Percentiles rank a stretch among this genome's conserved stretches.
phyloP scores from a whole-genome alignment of 495 filamentous ascomycete species.

The Penicillium diatomitis region DNA sequence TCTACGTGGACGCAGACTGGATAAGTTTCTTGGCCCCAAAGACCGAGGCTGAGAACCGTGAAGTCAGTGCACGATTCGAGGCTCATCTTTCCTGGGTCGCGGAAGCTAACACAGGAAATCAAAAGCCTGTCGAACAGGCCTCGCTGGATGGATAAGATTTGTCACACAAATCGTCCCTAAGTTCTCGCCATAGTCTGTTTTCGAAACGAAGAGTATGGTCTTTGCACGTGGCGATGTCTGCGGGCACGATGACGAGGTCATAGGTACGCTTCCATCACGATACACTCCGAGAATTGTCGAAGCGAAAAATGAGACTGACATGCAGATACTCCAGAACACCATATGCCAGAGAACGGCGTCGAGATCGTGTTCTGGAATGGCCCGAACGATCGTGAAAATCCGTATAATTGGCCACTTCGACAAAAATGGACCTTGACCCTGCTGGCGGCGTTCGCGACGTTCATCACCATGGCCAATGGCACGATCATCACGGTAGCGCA shows the following conservation, averaged over 20 bases:
- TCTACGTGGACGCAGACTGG: no score
- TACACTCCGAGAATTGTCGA: no score
- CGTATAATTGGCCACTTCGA: conserved; percentile 50
- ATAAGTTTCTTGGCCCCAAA: no score
- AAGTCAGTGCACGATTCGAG: no score
- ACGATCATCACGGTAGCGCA: conserved; percentile 38
- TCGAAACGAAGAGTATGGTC: conserved; percentile 8
- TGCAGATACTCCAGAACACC: conserved; percentile 9
- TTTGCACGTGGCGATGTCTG: conserved; percentile 20
- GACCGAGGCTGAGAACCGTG: no score
- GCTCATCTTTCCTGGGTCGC: no score
- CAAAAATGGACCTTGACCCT: conserved; percentile 31
- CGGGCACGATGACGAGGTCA: conserved; percentile 12
- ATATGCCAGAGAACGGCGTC: conserved; percentile 8
- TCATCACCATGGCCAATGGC: conserved; percentile 33
- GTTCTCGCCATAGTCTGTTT: neutral
- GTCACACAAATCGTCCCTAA: neutral
- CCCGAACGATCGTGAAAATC: conserved; percentile 45
- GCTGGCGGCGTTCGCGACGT: conserved; percentile 20
- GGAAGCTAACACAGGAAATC: no score
- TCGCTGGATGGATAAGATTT: neutral
- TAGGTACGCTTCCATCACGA: conserved; percentile 2
- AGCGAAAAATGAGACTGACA: neutral
- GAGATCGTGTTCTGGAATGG: conserved; percentile 40
- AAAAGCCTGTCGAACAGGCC: no score